Conservation (phyloP, 2,329 filamentous ascomycete genomes). For the Scorias spongiosa region DNA sequence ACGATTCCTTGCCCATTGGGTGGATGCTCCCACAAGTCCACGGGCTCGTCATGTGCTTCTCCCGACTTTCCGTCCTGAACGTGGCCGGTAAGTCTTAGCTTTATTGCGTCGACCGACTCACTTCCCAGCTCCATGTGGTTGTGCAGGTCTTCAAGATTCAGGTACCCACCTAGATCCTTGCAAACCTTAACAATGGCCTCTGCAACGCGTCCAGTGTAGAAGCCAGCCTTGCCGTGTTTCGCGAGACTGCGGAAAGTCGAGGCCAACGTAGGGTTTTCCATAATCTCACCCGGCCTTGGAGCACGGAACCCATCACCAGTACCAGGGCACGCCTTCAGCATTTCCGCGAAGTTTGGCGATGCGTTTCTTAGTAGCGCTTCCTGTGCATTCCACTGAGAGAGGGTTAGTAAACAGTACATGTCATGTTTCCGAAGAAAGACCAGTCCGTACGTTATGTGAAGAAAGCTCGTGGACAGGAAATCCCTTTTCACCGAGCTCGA, state of each 20-base stretch:
- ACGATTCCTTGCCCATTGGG: constrained; percentile 95
- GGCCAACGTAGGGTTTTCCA: constrained; percentile 71
- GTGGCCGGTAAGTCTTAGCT: constrained; percentile 53
- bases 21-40: constrained; percentile 91
- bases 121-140: constrained; percentile 59
- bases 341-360: constrained; percentile 74
- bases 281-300: constrained; percentile 68
- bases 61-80: constrained; percentile 31
- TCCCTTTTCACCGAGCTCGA: constrained; percentile 71
- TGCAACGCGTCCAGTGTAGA: constrained; percentile 75
- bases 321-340: constrained; percentile 63
- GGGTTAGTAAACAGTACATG: too few relatives aligned
- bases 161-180: constrained; percentile 56
- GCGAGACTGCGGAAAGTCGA: constrained; percentile 68
- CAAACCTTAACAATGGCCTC: constrained; percentile 68
- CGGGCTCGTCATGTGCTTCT: constrained; percentile 38
- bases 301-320: constrained; percentile 56
- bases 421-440: not conserved
- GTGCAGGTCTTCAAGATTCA: constrained; percentile 66
- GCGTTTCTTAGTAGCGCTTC: constrained; percentile 52
- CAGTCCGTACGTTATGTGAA: constrained; percentile 50
- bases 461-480: constrained; percentile 78
- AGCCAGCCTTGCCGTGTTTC: constrained; percentile 70
- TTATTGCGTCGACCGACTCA: constrained; percentile 71
- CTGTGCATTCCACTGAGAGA: constrained; percentile 52